Evolutionary conservation across 73 alveolate species (phyloP).

Genomic region (Durusdinium trenchii): DNA sequence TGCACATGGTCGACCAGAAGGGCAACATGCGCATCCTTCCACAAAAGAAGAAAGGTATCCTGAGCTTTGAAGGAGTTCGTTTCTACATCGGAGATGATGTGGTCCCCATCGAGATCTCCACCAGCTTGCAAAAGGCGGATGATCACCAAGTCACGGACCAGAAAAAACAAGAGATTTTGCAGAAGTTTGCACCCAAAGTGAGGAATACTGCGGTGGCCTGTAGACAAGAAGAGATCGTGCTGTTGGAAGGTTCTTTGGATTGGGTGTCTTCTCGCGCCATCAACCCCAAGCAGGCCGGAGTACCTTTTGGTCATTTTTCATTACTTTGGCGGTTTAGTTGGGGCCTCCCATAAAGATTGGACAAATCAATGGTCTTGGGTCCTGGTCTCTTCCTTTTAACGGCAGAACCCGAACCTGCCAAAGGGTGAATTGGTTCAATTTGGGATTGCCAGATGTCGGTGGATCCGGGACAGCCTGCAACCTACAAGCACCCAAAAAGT

Average conservation of each 20-base stretch:
- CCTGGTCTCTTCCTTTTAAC: too few relatives aligned
- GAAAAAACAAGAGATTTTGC: conserved; percentile 38
- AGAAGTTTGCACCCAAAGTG: conserved; percentile 5
- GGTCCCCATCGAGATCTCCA: conserved; percentile 57
- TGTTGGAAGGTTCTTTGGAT: conserved; percentile 57
- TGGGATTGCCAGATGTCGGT: too few relatives aligned
- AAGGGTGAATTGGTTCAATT: too few relatives aligned
- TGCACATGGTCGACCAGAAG: conserved; percentile 76
- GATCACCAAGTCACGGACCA: conserved; percentile 25
- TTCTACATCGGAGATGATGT: conserved; percentile 38
- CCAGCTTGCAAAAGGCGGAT: conserved; percentile 29
- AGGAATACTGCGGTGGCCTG: conserved; percentile 41
- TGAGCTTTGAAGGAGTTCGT: conserved; percentile 77
- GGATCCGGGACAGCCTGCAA: too few relatives aligned
- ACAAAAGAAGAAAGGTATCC: conserved; percentile 67
- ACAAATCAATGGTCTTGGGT: too few relatives aligned
- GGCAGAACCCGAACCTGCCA: too few relatives aligned
- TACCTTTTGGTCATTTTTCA: not conserved
- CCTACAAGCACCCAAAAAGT: too few relatives aligned
- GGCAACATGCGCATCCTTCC: conserved; percentile 86
- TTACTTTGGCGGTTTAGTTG: not conserved
- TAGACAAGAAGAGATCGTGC: conserved; percentile 55
- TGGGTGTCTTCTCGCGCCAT: conserved; percentile 32
- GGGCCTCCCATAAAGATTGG: too few relatives aligned
- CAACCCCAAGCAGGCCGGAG: not conserved